phyloP scores from a whole-genome alignment of 2,329 filamentous ascomycete species.

The Phaeomoniella chlamydospora region DNA sequence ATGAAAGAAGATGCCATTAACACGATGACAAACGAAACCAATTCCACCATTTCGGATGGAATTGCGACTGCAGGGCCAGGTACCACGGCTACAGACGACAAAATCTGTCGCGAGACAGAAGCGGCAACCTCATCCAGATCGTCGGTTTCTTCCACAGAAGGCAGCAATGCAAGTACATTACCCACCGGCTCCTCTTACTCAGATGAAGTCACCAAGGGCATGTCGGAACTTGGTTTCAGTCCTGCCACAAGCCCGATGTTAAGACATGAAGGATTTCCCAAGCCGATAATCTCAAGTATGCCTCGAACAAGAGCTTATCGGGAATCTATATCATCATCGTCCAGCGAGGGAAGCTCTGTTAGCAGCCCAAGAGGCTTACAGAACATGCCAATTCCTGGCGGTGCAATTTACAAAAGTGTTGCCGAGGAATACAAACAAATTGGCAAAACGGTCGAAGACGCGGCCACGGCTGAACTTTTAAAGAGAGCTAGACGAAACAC shows the following conservation, averaged over 20 bases:
- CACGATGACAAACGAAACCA: not conserved
- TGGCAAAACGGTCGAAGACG: constrained; percentile 1
- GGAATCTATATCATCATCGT: not conserved
- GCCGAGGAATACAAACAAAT: constrained; percentile 1
- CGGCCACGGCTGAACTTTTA: not conserved
- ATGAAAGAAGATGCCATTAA: not conserved
- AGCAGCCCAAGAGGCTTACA: not conserved
- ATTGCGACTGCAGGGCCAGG: not conserved
- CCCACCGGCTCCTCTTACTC: not conserved
- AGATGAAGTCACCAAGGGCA: not conserved
- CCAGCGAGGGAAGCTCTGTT: not conserved
- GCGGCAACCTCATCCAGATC: not conserved
- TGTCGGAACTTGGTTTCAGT: not conserved
- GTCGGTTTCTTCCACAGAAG: not conserved
- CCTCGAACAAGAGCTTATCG: not conserved
- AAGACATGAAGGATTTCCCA: not conserved
- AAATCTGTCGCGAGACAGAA: not conserved
- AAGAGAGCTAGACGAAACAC: not conserved
- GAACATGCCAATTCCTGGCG: not conserved
- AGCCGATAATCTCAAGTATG: too few species aligned
- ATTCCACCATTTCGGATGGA: not conserved
- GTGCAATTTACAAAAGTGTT: not conserved
- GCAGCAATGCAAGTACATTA: not conserved
- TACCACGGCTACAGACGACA: not conserved
- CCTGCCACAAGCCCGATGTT: not conserved